Conservation (phyloP, 2,329 filamentous ascomycete genomes). For the Alternaria metachromatica region DNA sequence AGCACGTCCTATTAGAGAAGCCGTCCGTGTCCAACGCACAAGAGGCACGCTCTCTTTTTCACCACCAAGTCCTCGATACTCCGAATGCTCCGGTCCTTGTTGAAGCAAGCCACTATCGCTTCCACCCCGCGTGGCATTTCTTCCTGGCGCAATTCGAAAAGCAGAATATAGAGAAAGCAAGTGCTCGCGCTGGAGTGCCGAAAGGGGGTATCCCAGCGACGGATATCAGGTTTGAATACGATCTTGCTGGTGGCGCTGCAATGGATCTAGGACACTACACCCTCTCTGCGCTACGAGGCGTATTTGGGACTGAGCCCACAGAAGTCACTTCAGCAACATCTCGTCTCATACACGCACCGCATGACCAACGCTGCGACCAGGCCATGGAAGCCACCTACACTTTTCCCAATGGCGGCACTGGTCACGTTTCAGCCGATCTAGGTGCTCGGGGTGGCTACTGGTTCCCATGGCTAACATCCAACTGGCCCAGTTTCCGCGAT, state of each 20-base stretch:
- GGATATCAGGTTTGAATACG: conserved; percentile 51
- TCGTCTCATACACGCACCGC: conserved; percentile 9
- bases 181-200: conserved; percentile 35
- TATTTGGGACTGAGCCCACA: conserved; percentile 37
- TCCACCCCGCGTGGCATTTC: conserved; percentile 51
- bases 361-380: conserved; percentile 28
- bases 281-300: conserved; percentile 36
- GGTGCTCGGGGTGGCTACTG: conserved; percentile 22
- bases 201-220: conserved; percentile 31
- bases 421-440: conserved; percentile 22
- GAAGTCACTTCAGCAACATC: conserved; percentile 22
- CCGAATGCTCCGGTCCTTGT: conserved; percentile 51
- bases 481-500: conserved; percentile 22
- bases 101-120: conserved; percentile 55
- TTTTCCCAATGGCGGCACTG: conserved; percentile 29
- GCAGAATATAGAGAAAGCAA: conserved; percentile 41
- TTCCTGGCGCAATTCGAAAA: conserved; percentile 47
- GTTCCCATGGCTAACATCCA: conserved; percentile 27
- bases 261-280: conserved; percentile 52
- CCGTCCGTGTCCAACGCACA: conserved; percentile 52
- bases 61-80: conserved; percentile 35
- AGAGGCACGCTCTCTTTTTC: conserved; percentile 53
- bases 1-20: conserved; percentile 57
- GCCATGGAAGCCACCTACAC: conserved; percentile 29
- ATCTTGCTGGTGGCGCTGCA: conserved; percentile 47